Evolutionary conservation across 768 basidiomycete species (phyloP), one percentile per base, ranked within the genome.

Genomic region (Rhodotorula kratochvilovae): DNA sequence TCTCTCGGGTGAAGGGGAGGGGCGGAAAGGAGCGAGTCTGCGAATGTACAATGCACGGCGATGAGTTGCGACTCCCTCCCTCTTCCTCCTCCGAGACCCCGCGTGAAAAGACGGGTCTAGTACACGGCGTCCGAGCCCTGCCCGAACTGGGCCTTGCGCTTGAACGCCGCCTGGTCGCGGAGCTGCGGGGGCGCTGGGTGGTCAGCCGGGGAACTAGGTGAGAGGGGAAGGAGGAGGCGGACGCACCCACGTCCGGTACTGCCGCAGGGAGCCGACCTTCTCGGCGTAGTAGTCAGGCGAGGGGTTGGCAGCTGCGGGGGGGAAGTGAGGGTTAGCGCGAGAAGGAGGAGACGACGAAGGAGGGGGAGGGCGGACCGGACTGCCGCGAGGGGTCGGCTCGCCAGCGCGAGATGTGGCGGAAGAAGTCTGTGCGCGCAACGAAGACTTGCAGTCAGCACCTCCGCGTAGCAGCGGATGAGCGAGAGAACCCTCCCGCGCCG

Each of bases 381-480:
- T 80, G 80, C 51, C 79, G 78, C 2, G 76, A 76, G 15, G 81
- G 80, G 69, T 80, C 79, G 33, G 78, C 81, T 17, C 81, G 77
- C 67, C 80, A 78, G 19, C 64, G 58, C 35, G 61, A 55, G 27
- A 75, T 61, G 67, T 75, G 74, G 7, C 45, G 35, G 63, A 69
- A 72, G 59, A 75, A 75, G n/a, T 70, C 71, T 75, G 56, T 16
- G 17, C 10, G 15, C n/a, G n/a, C n/a, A n/a, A n/a, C n/a, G n/a
- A 43, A 10, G n/a, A 8, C 4, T 36, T 1, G 27, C 19, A 35
- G 31, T 46, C 45, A 46, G 45, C 21, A 23, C 17, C 45, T 3
- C 16, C 21, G 4, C 45, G 15, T 7, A 46, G 19, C 19, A 4
- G 3, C 19, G 45, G 45, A 23, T 6, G 15, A 46, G 45, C 2